phyloP scores from a whole-genome alignment of 257 asterid genomes.

The Gardenia jasminoides region DNA sequence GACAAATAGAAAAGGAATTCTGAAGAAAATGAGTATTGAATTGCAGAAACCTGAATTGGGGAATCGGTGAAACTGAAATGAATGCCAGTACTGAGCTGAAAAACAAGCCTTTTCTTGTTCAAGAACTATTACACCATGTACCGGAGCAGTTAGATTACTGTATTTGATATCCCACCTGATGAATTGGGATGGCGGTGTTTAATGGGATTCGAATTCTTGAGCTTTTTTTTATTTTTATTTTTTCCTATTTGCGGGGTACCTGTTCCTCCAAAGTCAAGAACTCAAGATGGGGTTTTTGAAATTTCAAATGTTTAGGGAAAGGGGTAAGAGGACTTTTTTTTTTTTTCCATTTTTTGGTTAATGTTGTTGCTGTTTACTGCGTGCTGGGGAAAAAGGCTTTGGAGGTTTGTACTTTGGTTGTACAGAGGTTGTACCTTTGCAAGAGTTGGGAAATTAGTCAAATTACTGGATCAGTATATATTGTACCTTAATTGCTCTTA shows the following conservation, averaged over 20 bases:
- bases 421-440: too few relatives aligned
- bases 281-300: conserved; percentile 10
- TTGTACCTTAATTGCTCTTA: too few relatives aligned
- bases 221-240: background rate
- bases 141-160: background rate
- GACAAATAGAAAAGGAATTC: background rate
- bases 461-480: too few relatives aligned
- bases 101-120: background rate
- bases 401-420: too few relatives aligned
- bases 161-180: background rate
- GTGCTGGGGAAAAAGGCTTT: too few relatives aligned
- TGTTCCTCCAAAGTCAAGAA: background rate
- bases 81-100: background rate
- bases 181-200: conserved; percentile 10
- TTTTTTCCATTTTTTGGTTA: background rate
- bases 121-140: too few relatives aligned
- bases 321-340: background rate
- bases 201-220: conserved; percentile 15
- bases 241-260: background rate
- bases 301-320: background rate
- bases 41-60: conserved; percentile 12
- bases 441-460: too few relatives aligned
- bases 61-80: background rate
- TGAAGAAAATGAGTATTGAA: background rate
- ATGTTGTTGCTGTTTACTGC: too few relatives aligned